These are phyloP conservation scores for Neurospora sp. DNA, from an alignment of 2,329 filamentous ascomycete species.

Conservation along the genomic window DNA sequence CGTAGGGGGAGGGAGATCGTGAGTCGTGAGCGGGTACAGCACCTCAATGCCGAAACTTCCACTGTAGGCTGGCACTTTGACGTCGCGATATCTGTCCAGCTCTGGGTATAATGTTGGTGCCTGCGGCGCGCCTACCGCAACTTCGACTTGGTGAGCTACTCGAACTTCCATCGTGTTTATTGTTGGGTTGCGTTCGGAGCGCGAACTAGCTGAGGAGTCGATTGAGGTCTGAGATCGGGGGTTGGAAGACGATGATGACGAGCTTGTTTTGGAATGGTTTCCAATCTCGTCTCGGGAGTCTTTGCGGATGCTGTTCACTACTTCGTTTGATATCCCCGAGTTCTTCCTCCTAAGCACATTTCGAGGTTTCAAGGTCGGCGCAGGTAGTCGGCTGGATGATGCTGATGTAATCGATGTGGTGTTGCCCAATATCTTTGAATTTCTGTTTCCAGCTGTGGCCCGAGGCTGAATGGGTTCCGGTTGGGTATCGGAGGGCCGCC, in stretches of 20 bases:
- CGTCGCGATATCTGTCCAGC: slow-evolving; percentile 49
- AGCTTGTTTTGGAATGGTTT: slow-evolving; percentile 21
- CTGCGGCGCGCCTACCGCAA: slow-evolving; percentile 27
- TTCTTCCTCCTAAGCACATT: slow-evolving; percentile 42
- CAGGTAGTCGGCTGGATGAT: slow-evolving; percentile 25
- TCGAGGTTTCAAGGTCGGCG: slow-evolving; percentile 22
- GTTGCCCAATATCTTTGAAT: slow-evolving; percentile 22
- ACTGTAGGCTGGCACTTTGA: slow-evolving; percentile 28
- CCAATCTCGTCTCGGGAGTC: slow-evolving; percentile 27
- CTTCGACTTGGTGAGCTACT: slow-evolving; percentile 31
- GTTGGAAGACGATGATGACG: slow-evolving; percentile 30
- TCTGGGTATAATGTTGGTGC: slow-evolving; percentile 47
- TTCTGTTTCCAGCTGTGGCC: slow-evolving; percentile 27
- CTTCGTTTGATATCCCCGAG: slow-evolving; percentile 34
- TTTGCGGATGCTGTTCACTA: slow-evolving; percentile 20
- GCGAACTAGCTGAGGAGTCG: slow-evolving; percentile 25
- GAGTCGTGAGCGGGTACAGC: slow-evolving; percentile 49
- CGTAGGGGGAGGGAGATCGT: slow-evolving; percentile 57
- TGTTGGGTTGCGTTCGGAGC: slow-evolving; percentile 32
- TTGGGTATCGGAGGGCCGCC: slow-evolving; percentile 20
- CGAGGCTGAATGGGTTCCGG: slow-evolving; percentile 30
- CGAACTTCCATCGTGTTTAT: slow-evolving; percentile 36
- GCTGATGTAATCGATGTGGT: slow-evolving; percentile 24
- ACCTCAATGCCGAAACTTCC: slow-evolving; percentile 32
- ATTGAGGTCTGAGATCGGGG: slow-evolving; percentile 27